These are phyloP conservation scores for Plasmodium adleri DNA, from an alignment of 169 alveolate species.

Conservation along the genomic window DNA sequence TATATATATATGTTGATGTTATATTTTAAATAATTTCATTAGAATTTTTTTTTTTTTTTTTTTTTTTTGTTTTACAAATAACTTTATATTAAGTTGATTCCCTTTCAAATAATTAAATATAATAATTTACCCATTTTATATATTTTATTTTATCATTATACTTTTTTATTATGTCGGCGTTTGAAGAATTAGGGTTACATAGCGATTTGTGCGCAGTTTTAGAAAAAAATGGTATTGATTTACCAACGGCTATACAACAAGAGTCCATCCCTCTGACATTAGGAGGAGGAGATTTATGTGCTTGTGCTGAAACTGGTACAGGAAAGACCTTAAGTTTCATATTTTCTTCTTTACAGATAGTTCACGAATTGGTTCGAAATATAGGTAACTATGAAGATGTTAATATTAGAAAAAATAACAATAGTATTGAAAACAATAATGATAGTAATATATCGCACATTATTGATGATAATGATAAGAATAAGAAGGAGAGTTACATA, in stretches of 20 bases:
- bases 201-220: conserved; percentile 49
- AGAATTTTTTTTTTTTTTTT: too few relatives aligned
- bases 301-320: conserved; percentile 77
- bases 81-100: too few relatives aligned
- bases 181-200: conserved; percentile 64
- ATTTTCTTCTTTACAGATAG: conserved; percentile 67
- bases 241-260: conserved; percentile 89
- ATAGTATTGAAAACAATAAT: background rate
- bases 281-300: conserved; percentile 76
- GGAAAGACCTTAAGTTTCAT: conserved; percentile 71
- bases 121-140: too few relatives aligned
- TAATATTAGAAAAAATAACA: background rate
- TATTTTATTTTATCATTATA: background rate
- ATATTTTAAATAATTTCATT: too few relatives aligned
- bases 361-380: conserved; percentile 61
- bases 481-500: background rate
- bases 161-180: conserved; percentile 52
- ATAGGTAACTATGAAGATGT: conserved; percentile 44
- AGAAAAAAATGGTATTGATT: conserved; percentile 70
- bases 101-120: too few relatives aligned
- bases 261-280: conserved; percentile 88
- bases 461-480: background rate
- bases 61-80: too few relatives aligned
- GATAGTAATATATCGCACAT: background rate
- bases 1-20: too few relatives aligned